A percentile compares a stretch with the other conserved stretches of the same genome.
phyloP scores from a whole-genome alignment of 352 stramenopile species.

The Globisporangium emineosum region DNA sequence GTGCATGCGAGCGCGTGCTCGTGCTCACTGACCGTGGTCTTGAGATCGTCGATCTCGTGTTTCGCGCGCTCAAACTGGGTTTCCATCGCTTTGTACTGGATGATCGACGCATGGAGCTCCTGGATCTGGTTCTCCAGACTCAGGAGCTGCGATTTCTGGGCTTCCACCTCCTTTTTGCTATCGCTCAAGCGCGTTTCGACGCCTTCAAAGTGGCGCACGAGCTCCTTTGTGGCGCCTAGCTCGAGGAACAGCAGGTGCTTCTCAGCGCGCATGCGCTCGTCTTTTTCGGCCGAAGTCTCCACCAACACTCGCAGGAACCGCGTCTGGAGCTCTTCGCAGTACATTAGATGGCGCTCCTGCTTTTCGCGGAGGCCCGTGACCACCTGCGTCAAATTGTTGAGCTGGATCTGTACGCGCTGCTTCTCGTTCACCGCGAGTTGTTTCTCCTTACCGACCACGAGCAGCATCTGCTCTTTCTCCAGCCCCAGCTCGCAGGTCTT shows the following conservation, averaged over 20 bases:
- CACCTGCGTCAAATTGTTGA: conserved; percentile 35
- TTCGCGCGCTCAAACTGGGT: neutral
- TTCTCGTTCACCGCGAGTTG: conserved; percentile 33
- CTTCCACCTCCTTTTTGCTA: conserved; percentile 14
- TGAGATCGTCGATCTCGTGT: conserved; percentile 12
- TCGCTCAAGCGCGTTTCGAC: conserved; percentile 29
- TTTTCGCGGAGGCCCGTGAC: conserved; percentile 33
- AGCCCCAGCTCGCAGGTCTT: conserved; percentile 31
- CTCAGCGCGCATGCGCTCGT: conserved; percentile 42
- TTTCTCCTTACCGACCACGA: conserved; percentile 30
- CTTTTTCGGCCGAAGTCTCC: conserved; percentile 34
- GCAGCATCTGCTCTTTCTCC: conserved; percentile 35
- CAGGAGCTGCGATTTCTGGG: conserved; percentile 4
- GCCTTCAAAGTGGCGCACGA: conserved; percentile 34
- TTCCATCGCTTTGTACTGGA: neutral
- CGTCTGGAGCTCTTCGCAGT: conserved; percentile 39
- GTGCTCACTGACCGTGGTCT: conserved; percentile 3
- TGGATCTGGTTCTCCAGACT: neutral
- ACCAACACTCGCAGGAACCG: conserved; percentile 31
- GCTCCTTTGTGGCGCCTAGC: conserved; percentile 36
- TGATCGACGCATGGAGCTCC: conserved; percentile 3
- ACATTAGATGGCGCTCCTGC: conserved; percentile 37
- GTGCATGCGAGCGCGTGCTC: conserved; percentile 10
- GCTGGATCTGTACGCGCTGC: conserved; percentile 46
- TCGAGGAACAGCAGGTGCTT: conserved; percentile 47